A percentile compares a stretch with the other conserved stretches of the same genome.
These are phyloP conservation scores for Zymoseptoria ardabiliae DNA, from an alignment of 2,329 filamentous ascomycete species.

Conservation along the genomic window DNA sequence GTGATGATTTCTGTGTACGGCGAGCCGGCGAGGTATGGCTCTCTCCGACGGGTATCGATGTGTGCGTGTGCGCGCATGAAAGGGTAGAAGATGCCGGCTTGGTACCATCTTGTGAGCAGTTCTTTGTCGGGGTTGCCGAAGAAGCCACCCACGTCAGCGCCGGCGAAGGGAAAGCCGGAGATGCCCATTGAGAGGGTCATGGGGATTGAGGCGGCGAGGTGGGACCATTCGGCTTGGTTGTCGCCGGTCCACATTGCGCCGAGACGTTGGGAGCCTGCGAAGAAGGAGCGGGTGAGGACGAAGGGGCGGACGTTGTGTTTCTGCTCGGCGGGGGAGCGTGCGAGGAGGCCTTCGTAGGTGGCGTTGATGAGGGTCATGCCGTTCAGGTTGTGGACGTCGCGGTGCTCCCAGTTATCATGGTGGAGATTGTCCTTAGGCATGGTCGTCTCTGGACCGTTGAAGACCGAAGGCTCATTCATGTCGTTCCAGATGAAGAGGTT, in stretches of 20 bases:
- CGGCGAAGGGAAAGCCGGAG: constrained; percentile 85
- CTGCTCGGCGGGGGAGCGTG: constrained; percentile 77
- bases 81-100: constrained; percentile 91
- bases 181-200: constrained; percentile 94
- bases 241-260: constrained; percentile 99
- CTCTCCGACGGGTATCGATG: constrained; percentile 87
- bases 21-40: constrained; percentile 81
- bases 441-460: constrained; percentile 95
- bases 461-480: constrained; percentile 99
- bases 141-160: constrained; percentile 94
- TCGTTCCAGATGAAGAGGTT: constrained; percentile 98
- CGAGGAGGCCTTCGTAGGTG: constrained; percentile 75
- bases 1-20: constrained; percentile 83
- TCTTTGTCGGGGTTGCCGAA: constrained; percentile 95
- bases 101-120: constrained; percentile 89
- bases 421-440: constrained; percentile 99
- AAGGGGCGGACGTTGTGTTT: constrained; percentile 60
- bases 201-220: constrained; percentile 79
- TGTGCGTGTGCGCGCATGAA: constrained; percentile 98
- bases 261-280: constrained; percentile 77
- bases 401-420: constrained; percentile 86
- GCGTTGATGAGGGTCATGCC: constrained; percentile 94
- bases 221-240: constrained; percentile 88
- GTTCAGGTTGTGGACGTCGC: constrained; percentile 92
- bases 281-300: constrained; percentile 87